Base-by-base conservation (phyloP, 805 yeast genomes). In the Yamadazyma kitorensis region DNA sequence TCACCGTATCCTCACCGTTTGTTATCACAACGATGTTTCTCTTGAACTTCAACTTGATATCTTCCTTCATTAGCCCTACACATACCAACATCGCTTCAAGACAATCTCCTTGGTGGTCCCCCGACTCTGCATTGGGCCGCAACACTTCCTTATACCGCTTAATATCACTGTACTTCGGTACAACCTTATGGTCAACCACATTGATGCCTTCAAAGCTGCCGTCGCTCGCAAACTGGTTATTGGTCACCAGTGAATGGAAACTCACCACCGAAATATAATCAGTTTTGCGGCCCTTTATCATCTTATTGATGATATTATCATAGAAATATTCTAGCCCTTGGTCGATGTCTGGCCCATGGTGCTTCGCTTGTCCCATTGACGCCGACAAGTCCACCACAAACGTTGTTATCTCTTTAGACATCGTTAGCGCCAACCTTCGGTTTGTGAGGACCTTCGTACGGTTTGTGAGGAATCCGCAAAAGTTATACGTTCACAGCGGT, bases 321-420 rank as follows among this genome's bases (percentile, higher is more conserved):
- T 60, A 57, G 12, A 75, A 59, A 39, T 72, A 76, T 15, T 54
- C 51, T 38, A 70, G 42, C 5, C 68, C 64, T n/a, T 50, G 12
- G 6, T 31, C 34, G 17, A 31, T 12, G 5, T 31, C 34, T 24
- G 11, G 7, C 10, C 27, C 33, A 23, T 13, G n/a, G n/a, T n/a
- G n/a, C n/a, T n/a, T n/a, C 25, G 6, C 3, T 16, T 4, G n/a
- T 13, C 19, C 17, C 34, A 31, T 31, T 14, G 34, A 31, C 34
- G 24, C 28, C 13, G 74, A 66, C 10, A 70, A 55, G 49, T 80
- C 86, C 11, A 76, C 63, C 7, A 78, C 60, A 43, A 71, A 76
- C 1, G 62, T 55, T 0, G 78, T 72, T 20, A 59, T 57, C 34
- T 66, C 72, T 46, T 68, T 59, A 19, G 38, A 37, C 41, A 37